Conservation (phyloP, 2,329 filamentous ascomycete species). For the Sphaceloma murrayae region DNA sequence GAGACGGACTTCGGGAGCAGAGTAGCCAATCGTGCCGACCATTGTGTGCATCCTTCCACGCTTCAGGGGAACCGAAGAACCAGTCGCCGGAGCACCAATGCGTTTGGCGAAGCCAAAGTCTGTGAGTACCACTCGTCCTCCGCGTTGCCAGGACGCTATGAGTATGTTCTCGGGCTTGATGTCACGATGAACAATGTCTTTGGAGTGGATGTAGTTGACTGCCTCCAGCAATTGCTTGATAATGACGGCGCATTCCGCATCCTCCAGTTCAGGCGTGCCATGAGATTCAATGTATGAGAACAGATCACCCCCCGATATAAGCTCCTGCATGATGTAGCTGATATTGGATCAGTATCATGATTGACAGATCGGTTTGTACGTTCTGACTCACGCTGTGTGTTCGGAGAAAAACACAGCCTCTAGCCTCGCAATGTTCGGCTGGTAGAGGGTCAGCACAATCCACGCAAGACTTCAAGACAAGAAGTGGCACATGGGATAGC, state of each 20-base stretch:
- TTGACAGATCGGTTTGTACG: too few relatives aligned
- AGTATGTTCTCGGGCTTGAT: slow-evolving; percentile 53
- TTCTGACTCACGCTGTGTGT: slow-evolving; percentile 41
- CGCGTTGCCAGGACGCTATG: slow-evolving; percentile 44
- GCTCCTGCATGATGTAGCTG: slow-evolving; percentile 54
- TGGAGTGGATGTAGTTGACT: slow-evolving; percentile 48
- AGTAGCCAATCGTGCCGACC: slow-evolving; percentile 48
- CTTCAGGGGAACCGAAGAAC: slow-evolving; percentile 4
- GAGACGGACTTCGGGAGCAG: slow-evolving; percentile 45
- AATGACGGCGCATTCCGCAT: slow-evolving; percentile 46
- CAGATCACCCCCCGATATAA: slow-evolving; percentile 51
- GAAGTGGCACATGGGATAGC: slow-evolving; percentile 48
- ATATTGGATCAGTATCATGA: too few relatives aligned
- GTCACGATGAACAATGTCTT: slow-evolving; percentile 50
- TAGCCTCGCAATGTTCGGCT: slow-evolving; percentile 51
- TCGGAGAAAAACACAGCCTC: slow-evolving; percentile 47
- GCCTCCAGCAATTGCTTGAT: slow-evolving; percentile 48
- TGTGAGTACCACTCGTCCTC: slow-evolving; percentile 47
- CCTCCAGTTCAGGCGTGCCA: slow-evolving; percentile 34
- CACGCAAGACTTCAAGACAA: too few relatives aligned
- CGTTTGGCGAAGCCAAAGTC: slow-evolving; percentile 51
- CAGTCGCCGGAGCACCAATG: slow-evolving; percentile 25
- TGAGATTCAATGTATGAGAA: slow-evolving; percentile 49
- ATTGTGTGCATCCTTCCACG: slow-evolving; percentile 43
- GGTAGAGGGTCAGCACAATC: neutral